Percentiles rank a stretch among this genome's conserved stretches.
phyloP scores from a whole-genome alignment of 257 asterid genomes.

The Parsonsia alboflavescens region DNA sequence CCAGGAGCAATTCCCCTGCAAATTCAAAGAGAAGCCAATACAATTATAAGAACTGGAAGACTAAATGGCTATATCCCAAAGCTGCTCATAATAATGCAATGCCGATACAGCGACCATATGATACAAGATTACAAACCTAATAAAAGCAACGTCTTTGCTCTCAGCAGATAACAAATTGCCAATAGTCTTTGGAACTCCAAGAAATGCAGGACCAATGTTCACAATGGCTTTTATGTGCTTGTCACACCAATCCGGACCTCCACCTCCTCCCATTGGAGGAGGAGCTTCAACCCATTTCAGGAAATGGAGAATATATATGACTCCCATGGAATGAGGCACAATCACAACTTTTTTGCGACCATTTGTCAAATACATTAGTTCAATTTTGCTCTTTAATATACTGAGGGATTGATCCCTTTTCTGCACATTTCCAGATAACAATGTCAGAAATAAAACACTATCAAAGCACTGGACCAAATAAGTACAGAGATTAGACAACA shows the following conservation, averaged over 20 bases:
- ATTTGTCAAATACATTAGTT: conserved; percentile 68
- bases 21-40: conserved; percentile 1
- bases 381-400: conserved; percentile 88
- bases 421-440: conserved; percentile 35
- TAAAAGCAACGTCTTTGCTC: conserved; percentile 75
- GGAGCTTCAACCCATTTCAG: conserved; percentile 90
- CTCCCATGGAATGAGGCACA: conserved; percentile 98
- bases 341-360: conserved; percentile 77
- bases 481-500: not conserved
- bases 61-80: too few species aligned
- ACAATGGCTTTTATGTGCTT: conserved; percentile 76
- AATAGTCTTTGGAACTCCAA: conserved; percentile 82
- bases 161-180: conserved; percentile 69
- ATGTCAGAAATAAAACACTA: not conserved
- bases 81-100: not conserved
- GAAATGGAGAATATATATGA: conserved; percentile 75
- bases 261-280: conserved; percentile 79
- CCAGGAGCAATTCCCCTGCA: conserved; percentile 83
- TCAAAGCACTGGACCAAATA: not conserved
- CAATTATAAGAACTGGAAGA: not conserved
- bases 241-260: conserved; percentile 79
- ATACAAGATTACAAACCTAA: conserved; percentile 46
- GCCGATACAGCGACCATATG: not conserved
- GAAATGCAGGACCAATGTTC: conserved; percentile 79
- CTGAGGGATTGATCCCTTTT: conserved; percentile 73